Evolutionary conservation across 305 asterid species (phyloP).

Genomic region (Solanum aculeatissimum): DNA sequence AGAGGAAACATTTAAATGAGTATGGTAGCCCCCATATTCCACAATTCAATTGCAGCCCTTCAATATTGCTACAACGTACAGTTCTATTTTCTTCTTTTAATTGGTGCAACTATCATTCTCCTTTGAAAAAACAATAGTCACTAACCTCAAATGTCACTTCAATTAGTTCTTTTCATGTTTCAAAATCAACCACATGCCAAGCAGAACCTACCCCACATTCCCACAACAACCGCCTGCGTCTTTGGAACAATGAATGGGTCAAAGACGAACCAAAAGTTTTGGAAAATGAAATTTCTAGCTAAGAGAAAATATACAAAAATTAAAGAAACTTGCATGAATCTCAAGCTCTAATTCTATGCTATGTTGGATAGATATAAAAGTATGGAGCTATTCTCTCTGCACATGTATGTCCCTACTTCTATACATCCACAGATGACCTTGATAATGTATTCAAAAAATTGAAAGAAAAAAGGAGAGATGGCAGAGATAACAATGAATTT

Average conservation of each 20-base stretch:
- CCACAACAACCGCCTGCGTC: neutral
- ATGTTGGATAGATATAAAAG: neutral
- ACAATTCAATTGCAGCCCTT: neutral
- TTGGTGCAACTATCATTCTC: neutral
- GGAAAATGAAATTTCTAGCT: neutral
- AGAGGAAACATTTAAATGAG: too few species aligned
- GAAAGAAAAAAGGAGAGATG: neutral
- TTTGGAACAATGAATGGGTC: neutral
- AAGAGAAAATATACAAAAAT: neutral
- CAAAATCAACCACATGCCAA: neutral
- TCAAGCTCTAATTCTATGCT: neutral
- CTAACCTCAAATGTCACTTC: neutral
- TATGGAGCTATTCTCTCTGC: neutral
- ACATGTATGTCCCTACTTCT: conserved; percentile 5
- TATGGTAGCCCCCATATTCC: neutral
- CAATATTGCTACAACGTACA: neutral
- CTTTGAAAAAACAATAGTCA: neutral
- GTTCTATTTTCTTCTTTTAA: neutral
- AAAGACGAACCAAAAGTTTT: neutral
- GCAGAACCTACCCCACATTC: neutral
- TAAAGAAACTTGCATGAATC: neutral
- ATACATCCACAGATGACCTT: conserved; percentile 18
- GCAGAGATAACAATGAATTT: neutral
- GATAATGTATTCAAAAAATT: neutral
- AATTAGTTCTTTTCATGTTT: neutral